A percentile compares a stretch with the other conserved stretches of the same genome.
Evolutionary conservation across 202 grass and related monocot species (phyloP).

Genomic region (Saccharum hybrid): DNA sequence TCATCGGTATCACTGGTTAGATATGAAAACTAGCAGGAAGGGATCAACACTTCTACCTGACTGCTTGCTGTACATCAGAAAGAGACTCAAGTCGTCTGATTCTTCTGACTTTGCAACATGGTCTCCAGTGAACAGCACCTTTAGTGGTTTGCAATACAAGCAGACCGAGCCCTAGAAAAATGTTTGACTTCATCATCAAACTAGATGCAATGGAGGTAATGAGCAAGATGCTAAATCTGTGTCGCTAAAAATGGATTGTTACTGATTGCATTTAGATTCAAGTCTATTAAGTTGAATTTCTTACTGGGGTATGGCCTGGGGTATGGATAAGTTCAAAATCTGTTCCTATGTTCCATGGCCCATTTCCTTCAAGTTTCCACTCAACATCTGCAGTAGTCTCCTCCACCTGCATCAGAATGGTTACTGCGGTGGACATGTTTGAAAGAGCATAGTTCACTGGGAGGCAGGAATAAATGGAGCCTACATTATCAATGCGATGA

Average conservation of each 20-base stretch:
- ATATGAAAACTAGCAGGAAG: conserved; percentile 30
- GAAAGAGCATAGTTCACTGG: neutral
- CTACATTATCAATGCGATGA: neutral
- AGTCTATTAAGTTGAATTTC: conserved; percentile 24
- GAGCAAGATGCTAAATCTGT: conserved; percentile 17
- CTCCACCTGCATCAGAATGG: conserved; percentile 56
- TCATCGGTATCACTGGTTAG: neutral
- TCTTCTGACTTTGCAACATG: conserved; percentile 72
- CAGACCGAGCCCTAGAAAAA: conserved; percentile 86
- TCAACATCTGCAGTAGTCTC: conserved; percentile 65
- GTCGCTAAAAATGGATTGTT: neutral
- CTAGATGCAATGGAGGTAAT: conserved; percentile 20
- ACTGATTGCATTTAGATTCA: neutral
- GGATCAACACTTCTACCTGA: conserved; percentile 53
- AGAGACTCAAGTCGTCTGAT: conserved; percentile 58
- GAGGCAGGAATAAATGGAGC: neutral
- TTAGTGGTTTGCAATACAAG: conserved; percentile 68
- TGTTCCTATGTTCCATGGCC: conserved; percentile 76
- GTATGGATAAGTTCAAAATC: conserved; percentile 84
- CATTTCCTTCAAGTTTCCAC: conserved; percentile 67
- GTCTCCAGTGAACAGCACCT: conserved; percentile 79
- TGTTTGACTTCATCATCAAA: conserved; percentile 5
- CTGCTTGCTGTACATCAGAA: conserved; percentile 73
- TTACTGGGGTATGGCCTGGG: conserved; percentile 88
- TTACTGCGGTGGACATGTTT: conserved; percentile 21